Conservation (phyloP, 169 alveolate genomes). For the Plasmodium sp. region DNA sequence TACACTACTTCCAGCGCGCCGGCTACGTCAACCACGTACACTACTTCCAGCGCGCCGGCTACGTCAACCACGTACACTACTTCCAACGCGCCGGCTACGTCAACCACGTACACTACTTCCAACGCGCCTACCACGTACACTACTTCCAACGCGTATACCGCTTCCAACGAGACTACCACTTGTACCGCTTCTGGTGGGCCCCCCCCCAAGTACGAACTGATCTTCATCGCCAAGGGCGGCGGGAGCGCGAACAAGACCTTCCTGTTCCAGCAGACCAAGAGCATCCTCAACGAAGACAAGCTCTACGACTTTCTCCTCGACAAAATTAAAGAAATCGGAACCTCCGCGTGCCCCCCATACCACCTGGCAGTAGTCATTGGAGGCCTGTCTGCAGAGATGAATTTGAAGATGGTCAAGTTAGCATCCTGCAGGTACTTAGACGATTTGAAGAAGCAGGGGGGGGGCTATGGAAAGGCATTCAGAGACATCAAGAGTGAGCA, state of each 20-base stretch:
- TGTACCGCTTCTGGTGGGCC: background rate
- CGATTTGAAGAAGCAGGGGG: conserved; percentile 86
- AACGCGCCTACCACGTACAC: background rate
- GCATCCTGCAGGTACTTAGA: conserved; percentile 90
- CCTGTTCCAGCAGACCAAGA: conserved; percentile 90
- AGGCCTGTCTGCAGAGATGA: conserved; percentile 91
- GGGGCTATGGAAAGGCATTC: conserved; percentile 86
- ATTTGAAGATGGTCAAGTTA: conserved; percentile 90
- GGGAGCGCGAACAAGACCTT: conserved; percentile 92
- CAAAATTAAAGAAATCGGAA: conserved; percentile 86
- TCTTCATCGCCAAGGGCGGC: conserved; percentile 92
- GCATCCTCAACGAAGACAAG: conserved; percentile 82
- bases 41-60: conserved; percentile 55
- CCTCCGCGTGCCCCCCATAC: conserved; percentile 94
- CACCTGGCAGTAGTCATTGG: conserved; percentile 91
- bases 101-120: background rate
- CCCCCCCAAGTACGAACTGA: conserved; percentile 83
- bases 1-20: background rate
- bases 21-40: background rate
- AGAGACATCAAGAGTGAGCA: conserved; percentile 87
- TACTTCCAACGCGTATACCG: background rate
- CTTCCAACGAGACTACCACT: background rate
- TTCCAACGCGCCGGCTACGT: background rate
- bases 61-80: background rate
- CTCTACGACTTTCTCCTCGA: conserved; percentile 83